Evolutionary conservation across 495 filamentous ascomycete genomes (phyloP).

Genomic region (Cercophora sp.): DNA sequence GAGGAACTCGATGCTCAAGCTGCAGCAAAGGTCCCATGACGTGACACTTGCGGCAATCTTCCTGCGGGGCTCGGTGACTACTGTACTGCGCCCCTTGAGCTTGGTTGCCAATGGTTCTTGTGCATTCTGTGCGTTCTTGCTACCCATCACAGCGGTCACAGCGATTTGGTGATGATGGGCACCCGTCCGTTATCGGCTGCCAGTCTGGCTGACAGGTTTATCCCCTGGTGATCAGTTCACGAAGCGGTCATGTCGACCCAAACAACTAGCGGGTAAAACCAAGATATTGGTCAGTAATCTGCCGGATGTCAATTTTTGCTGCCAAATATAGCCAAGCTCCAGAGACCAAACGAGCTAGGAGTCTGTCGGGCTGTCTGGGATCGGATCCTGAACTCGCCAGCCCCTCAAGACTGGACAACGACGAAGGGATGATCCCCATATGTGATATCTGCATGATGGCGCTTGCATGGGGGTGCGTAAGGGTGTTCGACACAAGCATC

Average conservation of each 20-base stretch:
- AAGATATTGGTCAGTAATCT: too few species aligned
- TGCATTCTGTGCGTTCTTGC: background rate
- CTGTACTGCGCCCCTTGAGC: background rate
- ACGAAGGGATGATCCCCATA: too few species aligned
- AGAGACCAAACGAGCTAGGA: too few species aligned
- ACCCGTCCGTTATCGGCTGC: slow-evolving; percentile 17
- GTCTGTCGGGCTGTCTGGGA: too few species aligned
- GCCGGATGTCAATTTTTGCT: too few species aligned
- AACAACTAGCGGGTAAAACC: background rate
- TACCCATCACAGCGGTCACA: background rate
- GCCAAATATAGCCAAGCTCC: too few species aligned
- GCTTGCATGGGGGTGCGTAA: too few species aligned
- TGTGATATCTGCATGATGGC: too few species aligned
- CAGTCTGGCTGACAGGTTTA: background rate
- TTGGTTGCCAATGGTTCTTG: background rate
- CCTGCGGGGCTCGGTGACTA: slow-evolving; percentile 8
- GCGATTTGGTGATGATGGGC: background rate
- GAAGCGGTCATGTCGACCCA: background rate
- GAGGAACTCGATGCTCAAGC: background rate
- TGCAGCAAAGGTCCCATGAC: slow-evolving; percentile 4
- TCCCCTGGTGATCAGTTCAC: background rate
- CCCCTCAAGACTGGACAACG: too few species aligned
- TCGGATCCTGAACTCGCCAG: too few species aligned
- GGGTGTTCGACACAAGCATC: too few species aligned
- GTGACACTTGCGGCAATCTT: slow-evolving; percentile 4